Conservation (phyloP, 129 eudicot genomes). For the Chrysanthemum seticuspe region DNA sequence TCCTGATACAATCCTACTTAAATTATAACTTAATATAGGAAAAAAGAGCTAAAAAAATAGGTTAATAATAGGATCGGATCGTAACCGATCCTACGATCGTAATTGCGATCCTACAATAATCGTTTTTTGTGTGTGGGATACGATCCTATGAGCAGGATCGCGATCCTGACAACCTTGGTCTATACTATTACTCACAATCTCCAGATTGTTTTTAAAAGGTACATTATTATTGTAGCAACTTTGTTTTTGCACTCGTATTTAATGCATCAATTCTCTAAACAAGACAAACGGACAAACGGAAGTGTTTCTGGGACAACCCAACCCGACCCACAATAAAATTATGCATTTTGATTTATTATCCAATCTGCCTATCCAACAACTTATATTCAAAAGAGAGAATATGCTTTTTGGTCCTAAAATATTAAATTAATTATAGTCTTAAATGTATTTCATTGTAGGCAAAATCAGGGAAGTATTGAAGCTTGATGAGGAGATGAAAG, state of each 20-base stretch:
- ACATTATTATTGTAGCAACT: not conserved
- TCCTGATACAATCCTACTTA: no score
- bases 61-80: no score
- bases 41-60: no score
- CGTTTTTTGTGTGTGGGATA: no score
- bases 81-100: no score
- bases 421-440: not conserved
- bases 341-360: not conserved
- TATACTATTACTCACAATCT: not conserved
- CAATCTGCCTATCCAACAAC: not conserved
- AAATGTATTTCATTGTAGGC: constrained; percentile 29
- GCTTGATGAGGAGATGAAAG: constrained; percentile 92
- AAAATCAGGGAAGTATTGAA: constrained; percentile 77
- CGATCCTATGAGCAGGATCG: no score
- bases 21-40: no score
- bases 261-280: not conserved
- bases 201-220: not conserved
- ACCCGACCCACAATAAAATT: not conserved
- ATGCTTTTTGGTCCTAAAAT: not conserved
- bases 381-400: not conserved
- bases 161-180: no score
- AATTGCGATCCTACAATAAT: no score
- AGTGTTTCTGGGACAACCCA: not conserved
- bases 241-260: not conserved
- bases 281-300: not conserved